Evolutionary conservation across 2,329 filamentous ascomycete genomes (phyloP).

Genomic region (Paracoccidioides brasiliensis): DNA sequence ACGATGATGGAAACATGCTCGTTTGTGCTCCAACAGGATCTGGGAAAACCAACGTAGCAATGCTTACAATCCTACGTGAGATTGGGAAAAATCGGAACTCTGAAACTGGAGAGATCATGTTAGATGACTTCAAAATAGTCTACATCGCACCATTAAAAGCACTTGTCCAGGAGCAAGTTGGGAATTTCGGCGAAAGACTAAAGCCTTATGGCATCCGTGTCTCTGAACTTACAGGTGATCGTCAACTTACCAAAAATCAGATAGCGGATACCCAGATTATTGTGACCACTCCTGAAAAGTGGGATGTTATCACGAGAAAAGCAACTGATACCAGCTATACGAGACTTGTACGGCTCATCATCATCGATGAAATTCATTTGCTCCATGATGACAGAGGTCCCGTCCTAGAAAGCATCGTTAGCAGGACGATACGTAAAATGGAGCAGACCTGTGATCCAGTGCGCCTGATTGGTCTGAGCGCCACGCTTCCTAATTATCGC

Average conservation of each 20-base stretch:
- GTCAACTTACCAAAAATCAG: constrained; percentile 96
- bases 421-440: constrained; percentile 78
- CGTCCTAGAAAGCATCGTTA: constrained; percentile 92
- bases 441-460: constrained; percentile 93
- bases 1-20: constrained; percentile 93
- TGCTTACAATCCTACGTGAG: constrained; percentile 91
- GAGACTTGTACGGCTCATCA: constrained; percentile 86
- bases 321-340: constrained; percentile 95
- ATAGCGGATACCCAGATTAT: constrained; percentile 97
- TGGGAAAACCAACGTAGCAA: constrained; percentile 96
- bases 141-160: constrained; percentile 96
- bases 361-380: constrained; percentile 96
- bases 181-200: constrained; percentile 86
- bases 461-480: constrained; percentile 80
- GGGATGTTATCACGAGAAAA: constrained; percentile 97
- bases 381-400: constrained; percentile 95
- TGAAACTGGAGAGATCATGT: constrained; percentile 79
- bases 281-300: constrained; percentile 96
- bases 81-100: constrained; percentile 90
- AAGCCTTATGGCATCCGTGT: constrained; percentile 86
- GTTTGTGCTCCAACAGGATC: constrained; percentile 94
- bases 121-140: constrained; percentile 96
- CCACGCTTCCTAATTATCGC: constrained; percentile 88
- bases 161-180: constrained; percentile 92
- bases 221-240: constrained; percentile 91